phyloP scores from a whole-genome alignment of 768 basidiomycete species.

The Podaxis sp. region DNA sequence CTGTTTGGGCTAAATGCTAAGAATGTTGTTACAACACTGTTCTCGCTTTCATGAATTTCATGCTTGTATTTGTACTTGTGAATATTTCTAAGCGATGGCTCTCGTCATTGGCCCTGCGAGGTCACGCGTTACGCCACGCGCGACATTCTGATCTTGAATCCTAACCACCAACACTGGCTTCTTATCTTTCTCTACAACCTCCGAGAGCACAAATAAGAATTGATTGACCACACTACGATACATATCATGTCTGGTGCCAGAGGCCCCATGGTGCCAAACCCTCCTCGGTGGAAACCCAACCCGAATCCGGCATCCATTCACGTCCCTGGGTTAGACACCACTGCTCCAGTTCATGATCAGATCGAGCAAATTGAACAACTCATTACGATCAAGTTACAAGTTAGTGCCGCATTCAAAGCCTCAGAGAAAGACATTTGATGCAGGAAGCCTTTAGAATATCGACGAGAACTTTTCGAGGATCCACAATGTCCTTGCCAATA shows the following conservation, averaged over 20 bases:
- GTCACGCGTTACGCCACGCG: not conserved
- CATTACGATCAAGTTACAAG: slow-evolving; percentile 90
- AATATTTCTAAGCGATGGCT: too few relatives aligned
- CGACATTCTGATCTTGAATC: not conserved
- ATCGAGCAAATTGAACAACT: slow-evolving; percentile 95
- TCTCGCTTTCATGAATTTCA: too few relatives aligned
- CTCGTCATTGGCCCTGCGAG: not conserved
- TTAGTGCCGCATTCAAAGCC: slow-evolving; percentile 23
- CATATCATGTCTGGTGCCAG: slow-evolving; percentile 26
- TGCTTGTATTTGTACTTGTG: not conserved
- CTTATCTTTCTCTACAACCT: not conserved
- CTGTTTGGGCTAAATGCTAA: slow-evolving; percentile 9
- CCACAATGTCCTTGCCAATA: slow-evolving; percentile 78
- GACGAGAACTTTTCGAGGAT: slow-evolving; percentile 93
- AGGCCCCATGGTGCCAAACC: slow-evolving; percentile 51
- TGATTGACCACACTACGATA: not conserved
- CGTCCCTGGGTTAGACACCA: slow-evolving; percentile 71
- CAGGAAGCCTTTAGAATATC: slow-evolving; percentile 59
- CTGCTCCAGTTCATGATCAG: slow-evolving; percentile 72
- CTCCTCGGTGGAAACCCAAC: slow-evolving; percentile 66
- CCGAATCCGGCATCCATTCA: slow-evolving; percentile 60
- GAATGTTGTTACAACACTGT: not conserved
- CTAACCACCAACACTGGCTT: not conserved
- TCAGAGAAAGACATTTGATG: not conserved
- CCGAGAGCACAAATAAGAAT: not conserved